Conservation (phyloP, 1,284 basidiomycete genomes). For the Ganoderma meredithae region DNA sequence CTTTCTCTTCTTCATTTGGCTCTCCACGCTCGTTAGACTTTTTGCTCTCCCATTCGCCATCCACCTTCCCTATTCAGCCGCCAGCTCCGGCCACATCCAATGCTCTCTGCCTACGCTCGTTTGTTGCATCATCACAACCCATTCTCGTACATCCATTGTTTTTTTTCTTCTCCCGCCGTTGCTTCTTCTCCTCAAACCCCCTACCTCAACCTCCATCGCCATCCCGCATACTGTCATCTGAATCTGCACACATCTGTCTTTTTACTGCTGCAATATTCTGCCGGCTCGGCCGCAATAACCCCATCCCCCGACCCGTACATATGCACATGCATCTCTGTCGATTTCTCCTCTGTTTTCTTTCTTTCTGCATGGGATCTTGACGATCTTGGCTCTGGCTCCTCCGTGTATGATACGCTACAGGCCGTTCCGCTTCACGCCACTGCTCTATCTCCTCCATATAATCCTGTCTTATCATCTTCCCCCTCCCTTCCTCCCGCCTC, state of each 20-base stretch:
- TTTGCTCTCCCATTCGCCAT: not conserved
- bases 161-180: not conserved
- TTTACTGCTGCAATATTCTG: slow-evolving; percentile 14
- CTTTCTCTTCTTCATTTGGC: not conserved
- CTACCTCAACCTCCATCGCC: not conserved
- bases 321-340: slow-evolving; percentile 6
- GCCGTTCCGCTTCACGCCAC: slow-evolving; percentile 5
- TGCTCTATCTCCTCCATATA: not conserved
- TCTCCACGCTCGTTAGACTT: not conserved
- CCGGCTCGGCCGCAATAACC: slow-evolving; percentile 1
- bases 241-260: slow-evolving; percentile 15
- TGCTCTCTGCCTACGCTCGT: slow-evolving; percentile 4
- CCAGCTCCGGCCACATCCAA: not conserved
- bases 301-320: slow-evolving; percentile 1
- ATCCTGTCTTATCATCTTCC: slow-evolving; percentile 17
- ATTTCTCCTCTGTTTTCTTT: slow-evolving; percentile 5
- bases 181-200: not conserved
- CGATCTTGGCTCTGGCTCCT: slow-evolving; percentile 27
- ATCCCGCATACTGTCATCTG: not conserved
- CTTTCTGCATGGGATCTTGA: slow-evolving; percentile 29
- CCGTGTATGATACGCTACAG: slow-evolving; percentile 30
- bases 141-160: not conserved
- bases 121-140: not conserved
- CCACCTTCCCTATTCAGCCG: not conserved
- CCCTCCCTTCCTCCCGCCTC: not conserved